Evolutionary conservation across 805 yeast species (phyloP).

Genomic region (Kuraishia ogatae): DNA sequence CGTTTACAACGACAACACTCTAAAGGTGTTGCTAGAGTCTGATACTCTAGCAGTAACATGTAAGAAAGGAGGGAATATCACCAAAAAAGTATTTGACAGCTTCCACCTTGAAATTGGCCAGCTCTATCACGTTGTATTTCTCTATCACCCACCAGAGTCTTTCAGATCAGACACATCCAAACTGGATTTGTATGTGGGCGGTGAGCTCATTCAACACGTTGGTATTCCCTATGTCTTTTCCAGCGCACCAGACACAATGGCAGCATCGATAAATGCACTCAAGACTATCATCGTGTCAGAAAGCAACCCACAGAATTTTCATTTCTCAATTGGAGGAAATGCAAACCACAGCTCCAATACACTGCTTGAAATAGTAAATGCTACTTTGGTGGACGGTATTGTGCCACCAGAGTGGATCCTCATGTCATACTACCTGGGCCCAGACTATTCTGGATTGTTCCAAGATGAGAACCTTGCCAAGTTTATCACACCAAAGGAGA

Average conservation of each 20-base stretch:
- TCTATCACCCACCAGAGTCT: conserved; percentile 14
- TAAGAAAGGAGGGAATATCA: background rate
- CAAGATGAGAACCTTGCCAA: conserved; percentile 29
- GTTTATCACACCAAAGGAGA: conserved; percentile 26
- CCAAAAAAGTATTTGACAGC: conserved; percentile 14
- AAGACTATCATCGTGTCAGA: background rate
- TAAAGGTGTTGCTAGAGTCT: background rate
- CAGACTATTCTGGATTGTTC: conserved; percentile 38
- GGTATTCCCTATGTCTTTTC: conserved; percentile 8
- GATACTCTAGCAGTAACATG: background rate
- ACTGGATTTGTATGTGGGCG: conserved; percentile 39
- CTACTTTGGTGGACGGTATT: conserved; percentile 16
- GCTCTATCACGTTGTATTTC: conserved; percentile 17
- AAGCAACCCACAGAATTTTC: background rate
- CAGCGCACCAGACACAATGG: background rate
- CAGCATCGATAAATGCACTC: background rate
- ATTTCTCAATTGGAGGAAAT: conserved; percentile 29
- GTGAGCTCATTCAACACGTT: conserved; percentile 30
- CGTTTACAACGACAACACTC: background rate
- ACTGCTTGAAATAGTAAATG: background rate
- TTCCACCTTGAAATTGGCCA: conserved; percentile 16
- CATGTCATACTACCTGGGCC: conserved; percentile 37
- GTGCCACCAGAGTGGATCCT: conserved; percentile 37
- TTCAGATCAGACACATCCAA: conserved; percentile 17
- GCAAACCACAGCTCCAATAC: no score